Evolutionary conservation across 176 grass and related monocot genomes (phyloP).

Genomic region (Oryza rufipogon): DNA sequence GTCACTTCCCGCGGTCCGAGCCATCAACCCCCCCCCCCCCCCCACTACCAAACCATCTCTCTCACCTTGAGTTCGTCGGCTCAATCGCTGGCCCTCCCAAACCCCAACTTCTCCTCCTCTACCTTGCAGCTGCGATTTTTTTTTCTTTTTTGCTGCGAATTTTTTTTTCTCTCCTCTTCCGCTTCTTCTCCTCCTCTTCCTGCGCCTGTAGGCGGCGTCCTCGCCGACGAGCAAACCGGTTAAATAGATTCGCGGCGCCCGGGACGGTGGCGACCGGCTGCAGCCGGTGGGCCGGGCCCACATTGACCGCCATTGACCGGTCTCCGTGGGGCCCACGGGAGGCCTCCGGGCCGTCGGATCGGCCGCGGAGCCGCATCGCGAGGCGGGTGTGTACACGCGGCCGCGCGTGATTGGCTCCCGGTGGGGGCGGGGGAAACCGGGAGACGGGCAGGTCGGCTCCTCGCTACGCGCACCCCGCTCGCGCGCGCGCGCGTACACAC

Average conservation of each 20-base stretch:
- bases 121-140: background rate
- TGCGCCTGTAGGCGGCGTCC: constrained; percentile 5
- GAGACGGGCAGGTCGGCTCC: background rate
- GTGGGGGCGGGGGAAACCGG: constrained; percentile 30
- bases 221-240: constrained; percentile 19
- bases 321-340: background rate
- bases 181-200: background rate
- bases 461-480: constrained; percentile 38
- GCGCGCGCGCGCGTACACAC: background rate
- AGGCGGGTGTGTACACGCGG: background rate
- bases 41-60: background rate
- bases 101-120: background rate
- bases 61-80: constrained; percentile 3
- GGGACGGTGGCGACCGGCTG: constrained; percentile 22
- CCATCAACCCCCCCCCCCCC: constrained; percentile 8
- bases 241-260: constrained; percentile 45
- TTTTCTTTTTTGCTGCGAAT: background rate
- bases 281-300: constrained; percentile 12
- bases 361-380: background rate
- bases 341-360: constrained; percentile 16
- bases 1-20: background rate
- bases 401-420: background rate
- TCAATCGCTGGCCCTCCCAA: background rate
- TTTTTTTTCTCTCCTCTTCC: background rate
- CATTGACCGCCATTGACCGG: constrained; percentile 24